These are phyloP conservation scores for Kwoniella newhampshirensis DNA, from an alignment of 768 basidiomycete species.

Conservation along the genomic window DNA sequence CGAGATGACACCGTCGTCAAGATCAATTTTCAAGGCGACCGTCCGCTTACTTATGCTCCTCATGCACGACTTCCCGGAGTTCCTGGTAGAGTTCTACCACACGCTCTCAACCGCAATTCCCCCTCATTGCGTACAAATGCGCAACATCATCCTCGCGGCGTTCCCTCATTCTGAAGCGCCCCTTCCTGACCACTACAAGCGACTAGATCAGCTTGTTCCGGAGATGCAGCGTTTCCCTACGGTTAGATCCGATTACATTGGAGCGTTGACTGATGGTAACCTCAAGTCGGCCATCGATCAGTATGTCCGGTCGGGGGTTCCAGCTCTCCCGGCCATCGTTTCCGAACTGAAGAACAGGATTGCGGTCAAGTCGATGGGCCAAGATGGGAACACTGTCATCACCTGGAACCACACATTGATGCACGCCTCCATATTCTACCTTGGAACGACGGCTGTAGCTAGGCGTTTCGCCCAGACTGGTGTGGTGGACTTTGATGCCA, in stretches of 20 bases:
- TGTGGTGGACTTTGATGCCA: slow-evolving; percentile 73
- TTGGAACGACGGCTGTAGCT: slow-evolving; percentile 88
- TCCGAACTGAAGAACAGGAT: slow-evolving; percentile 74
- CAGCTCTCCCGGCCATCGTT: slow-evolving; percentile 62
- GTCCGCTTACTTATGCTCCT: slow-evolving; percentile 88
- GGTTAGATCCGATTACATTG: slow-evolving; percentile 85
- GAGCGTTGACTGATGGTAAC: slow-evolving; percentile 75
- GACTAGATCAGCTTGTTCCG: slow-evolving; percentile 61
- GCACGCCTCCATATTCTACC: slow-evolving; percentile 92
- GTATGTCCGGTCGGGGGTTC: slow-evolving; percentile 63
- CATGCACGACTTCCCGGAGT: slow-evolving; percentile 98
- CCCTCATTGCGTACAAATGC: slow-evolving; percentile 86
- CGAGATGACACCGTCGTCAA: slow-evolving; percentile 72
- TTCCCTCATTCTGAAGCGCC: slow-evolving; percentile 63
- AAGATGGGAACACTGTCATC: slow-evolving; percentile 56
- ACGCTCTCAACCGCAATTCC: slow-evolving; percentile 92
- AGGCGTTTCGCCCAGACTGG: slow-evolving; percentile 84
- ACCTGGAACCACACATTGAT: slow-evolving; percentile 83
- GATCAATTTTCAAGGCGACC: slow-evolving; percentile 85
- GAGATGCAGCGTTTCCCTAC: slow-evolving; percentile 92
- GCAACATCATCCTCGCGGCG: slow-evolving; percentile 93
- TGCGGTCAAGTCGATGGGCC: slow-evolving; percentile 57
- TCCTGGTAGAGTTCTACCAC: slow-evolving; percentile 95
- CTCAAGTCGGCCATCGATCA: slow-evolving; percentile 78
- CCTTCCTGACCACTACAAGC: slow-evolving; percentile 64